A percentile compares a stretch with the other conserved stretches of the same genome.
These are phyloP conservation scores for Carpinus fangiana DNA, from an alignment of 306 rosid genomes.

Conservation along the genomic window DNA sequence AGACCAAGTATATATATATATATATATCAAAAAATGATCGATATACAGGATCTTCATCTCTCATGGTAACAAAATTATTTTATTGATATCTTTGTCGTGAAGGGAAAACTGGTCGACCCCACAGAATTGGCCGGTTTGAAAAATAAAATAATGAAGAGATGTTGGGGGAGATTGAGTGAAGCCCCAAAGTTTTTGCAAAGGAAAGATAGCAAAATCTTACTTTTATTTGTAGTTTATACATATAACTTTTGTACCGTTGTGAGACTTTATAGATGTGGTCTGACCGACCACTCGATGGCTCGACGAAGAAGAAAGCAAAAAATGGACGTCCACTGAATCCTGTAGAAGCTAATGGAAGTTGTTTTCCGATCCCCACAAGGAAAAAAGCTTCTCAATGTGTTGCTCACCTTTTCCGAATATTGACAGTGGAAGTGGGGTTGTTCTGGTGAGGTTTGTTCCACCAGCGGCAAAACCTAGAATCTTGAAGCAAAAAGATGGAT, in stretches of 20 bases:
- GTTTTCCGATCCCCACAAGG: constrained; percentile 32
- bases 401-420: not conserved
- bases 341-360: constrained; percentile 6
- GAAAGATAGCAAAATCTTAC: not conserved
- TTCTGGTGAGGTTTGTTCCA: not conserved
- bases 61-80: not conserved
- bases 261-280: not conserved
- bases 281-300: constrained; percentile 2
- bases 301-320: not conserved
- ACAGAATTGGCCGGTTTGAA: not conserved
- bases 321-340: constrained; percentile 9
- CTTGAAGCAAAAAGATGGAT: not conserved
- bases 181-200: not conserved
- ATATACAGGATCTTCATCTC: too few species aligned
- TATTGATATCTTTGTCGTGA: constrained; percentile 1
- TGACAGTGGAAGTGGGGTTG: not conserved
- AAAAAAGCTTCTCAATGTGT: constrained; percentile 17
- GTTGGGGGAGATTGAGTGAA: too few species aligned
- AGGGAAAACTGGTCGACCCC: constrained; percentile 7
- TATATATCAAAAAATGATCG: too few species aligned
- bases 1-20: too few species aligned
- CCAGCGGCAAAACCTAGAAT: constrained; percentile 2
- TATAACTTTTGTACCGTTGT: not conserved
- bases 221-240: not conserved
- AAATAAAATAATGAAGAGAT: not conserved